Evolutionary conservation across 306 rosid genomes (phyloP), one percentile per base, ranked within the genome.

Genomic region (Lathyrus sativus): DNA sequence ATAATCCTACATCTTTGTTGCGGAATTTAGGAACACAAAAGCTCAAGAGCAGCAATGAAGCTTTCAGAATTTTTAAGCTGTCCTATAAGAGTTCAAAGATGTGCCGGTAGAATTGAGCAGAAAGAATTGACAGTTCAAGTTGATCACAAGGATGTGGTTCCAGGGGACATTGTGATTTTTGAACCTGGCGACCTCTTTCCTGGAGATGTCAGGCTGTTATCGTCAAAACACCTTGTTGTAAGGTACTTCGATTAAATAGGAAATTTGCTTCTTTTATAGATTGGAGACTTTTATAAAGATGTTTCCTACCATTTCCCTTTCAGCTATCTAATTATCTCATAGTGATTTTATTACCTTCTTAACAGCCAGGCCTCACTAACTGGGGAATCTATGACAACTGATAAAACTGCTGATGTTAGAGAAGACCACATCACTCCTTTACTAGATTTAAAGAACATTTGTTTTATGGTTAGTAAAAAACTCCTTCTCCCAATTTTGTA

Each of bases 121-220:
- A 88, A 81, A 39, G 96, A 90, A 58, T 62, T 90, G 35, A 65
- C 72, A 13, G 96, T 90, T 77, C 96, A 86, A 67, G 84, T 88
- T 78, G 96, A 90, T 81, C 96, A 90, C 44, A 90, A 84, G 71
- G 95, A 90, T 73, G 67, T 90, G 7, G 96, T 90, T 79, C 85
- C 95, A 31, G 96, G 96, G 22, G 96, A 90, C 74, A 90, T 90
- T 68, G 85, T 90, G 63, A 82, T 85, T 59, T 85, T 90, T n/a
- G 96, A 90, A 81, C 91, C 95, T 13, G 96, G 96, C 10, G 91
- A 90, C 73, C 91, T 88, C 73, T 90, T 90, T 74, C 95, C 96
- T 7, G 96, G 96, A 65, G 95, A 90, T 74, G 61, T 90, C 71
- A 85, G 96, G 53, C 70, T 90, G 50, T 65, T 90, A 63, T 84